Conservation (phyloP, 1,139 yeast species). For the Scheffersomyces lignicola region DNA sequence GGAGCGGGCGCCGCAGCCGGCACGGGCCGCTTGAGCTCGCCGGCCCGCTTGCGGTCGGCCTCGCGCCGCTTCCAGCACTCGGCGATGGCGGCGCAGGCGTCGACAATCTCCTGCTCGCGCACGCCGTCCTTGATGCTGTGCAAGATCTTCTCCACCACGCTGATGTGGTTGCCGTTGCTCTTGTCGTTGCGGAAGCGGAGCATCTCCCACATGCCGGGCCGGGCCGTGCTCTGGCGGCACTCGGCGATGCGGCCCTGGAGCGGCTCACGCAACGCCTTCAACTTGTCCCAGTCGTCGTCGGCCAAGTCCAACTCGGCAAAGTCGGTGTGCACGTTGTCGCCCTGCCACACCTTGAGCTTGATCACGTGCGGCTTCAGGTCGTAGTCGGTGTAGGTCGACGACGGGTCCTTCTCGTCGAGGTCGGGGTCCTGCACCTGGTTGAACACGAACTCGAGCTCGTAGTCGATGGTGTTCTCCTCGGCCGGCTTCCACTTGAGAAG, state of each 20-base stretch:
- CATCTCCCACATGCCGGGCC: slow-evolving; percentile 71
- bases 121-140: slow-evolving; percentile 88
- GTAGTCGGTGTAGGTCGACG: slow-evolving; percentile 75
- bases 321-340: slow-evolving; percentile 63
- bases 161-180: slow-evolving; percentile 77
- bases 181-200: slow-evolving; percentile 93
- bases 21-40: slow-evolving; percentile 9
- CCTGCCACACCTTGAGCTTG: slow-evolving; percentile 77
- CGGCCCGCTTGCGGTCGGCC: slow-evolving; percentile 27
- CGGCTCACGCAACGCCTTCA: slow-evolving; percentile 74
- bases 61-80: slow-evolving; percentile 39
- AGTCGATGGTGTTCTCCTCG: slow-evolving; percentile 91
- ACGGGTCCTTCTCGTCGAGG: slow-evolving; percentile 68
- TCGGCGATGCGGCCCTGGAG: slow-evolving; percentile 90
- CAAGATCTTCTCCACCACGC: slow-evolving; percentile 78
- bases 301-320: slow-evolving; percentile 64
- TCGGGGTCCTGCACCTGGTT: slow-evolving; percentile 68
- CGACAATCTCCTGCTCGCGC: slow-evolving; percentile 68
- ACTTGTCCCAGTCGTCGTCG: slow-evolving; percentile 79
- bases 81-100: slow-evolving; percentile 35
- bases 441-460: slow-evolving; percentile 69
- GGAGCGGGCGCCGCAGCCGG: slow-evolving; percentile 11
- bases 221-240: slow-evolving; percentile 59
- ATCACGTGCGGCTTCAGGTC: slow-evolving; percentile 70
- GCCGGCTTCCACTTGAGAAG: slow-evolving; percentile 96